Evolutionary conservation across 1,284 basidiomycete genomes (phyloP).

Genomic region (Rhodotorula sp.): DNA sequence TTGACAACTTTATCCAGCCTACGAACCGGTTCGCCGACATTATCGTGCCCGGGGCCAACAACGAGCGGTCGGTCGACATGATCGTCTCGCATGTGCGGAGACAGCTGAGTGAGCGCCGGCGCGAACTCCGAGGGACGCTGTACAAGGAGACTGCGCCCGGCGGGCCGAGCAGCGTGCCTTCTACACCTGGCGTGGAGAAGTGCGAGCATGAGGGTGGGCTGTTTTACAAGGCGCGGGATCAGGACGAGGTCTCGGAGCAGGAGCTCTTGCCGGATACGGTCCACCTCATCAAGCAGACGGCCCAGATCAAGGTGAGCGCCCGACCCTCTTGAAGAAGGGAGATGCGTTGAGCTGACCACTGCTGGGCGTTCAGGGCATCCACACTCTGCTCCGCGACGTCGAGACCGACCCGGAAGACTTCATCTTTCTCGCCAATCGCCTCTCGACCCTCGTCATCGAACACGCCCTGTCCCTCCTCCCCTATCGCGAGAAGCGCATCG

Average conservation of each 20-base stretch:
- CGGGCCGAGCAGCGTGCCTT: background rate
- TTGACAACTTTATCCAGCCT: constrained; percentile 91
- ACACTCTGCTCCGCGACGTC: constrained; percentile 37
- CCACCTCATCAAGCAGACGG: constrained; percentile 71
- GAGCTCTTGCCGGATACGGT: constrained; percentile 58
- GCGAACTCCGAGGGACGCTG: constrained; percentile 70
- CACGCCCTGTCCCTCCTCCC: constrained; percentile 78
- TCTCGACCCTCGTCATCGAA: constrained; percentile 82
- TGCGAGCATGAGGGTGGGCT: constrained; percentile 14
- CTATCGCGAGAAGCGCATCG: constrained; percentile 62
- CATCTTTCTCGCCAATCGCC: constrained; percentile 79
- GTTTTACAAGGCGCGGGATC: constrained; percentile 7
- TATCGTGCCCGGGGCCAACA: constrained; percentile 84
- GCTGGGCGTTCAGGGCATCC: constrained; percentile 63
- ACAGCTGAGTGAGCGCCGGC: constrained; percentile 74
- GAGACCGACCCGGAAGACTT: constrained; percentile 75
- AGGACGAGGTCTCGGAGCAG: background rate
- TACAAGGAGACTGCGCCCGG: constrained; percentile 49
- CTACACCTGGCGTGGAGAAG: constrained; percentile 17
- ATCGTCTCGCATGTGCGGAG: constrained; percentile 86
- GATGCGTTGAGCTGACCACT: too few relatives aligned
- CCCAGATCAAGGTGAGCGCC: constrained; percentile 67
- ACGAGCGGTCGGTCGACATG: constrained; percentile 81
- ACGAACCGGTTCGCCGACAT: constrained; percentile 84
- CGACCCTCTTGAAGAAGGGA: background rate